Evolutionary conservation across 2,329 filamentous ascomycete species (phyloP), one percentile per base, ranked within the genome.

Genomic region (Xylaria sp.): DNA sequence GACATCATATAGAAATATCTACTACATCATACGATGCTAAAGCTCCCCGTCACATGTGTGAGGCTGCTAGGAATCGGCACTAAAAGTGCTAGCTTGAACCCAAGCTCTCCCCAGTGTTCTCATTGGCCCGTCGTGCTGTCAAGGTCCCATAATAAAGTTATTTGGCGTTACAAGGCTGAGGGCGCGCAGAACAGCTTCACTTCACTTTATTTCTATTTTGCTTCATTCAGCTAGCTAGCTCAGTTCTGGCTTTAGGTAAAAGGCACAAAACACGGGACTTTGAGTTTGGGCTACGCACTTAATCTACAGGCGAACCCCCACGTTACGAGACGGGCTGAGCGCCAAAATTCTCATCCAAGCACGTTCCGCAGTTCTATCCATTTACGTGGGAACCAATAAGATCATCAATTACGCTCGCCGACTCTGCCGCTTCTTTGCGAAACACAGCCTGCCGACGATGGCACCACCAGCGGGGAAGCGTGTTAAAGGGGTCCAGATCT

Each of bases 401-500:
- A 12, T 13, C 34, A 2, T 18, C 18, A 15, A 23, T 12, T 18
- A 25, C 48, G 13, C 46, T n/a, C 34, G 18, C 15, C 55, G 23
- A 54, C 20, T 51, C 34, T 5, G 15, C n/a, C 5, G 28, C 55
- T 28, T 4, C 28, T 28, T 28, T 3, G 5, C 61, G 3, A 65
- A 59, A 2, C 18, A n/a, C 25, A 32, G n/a, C 39, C 32, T 5
- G n/a, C 25, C 39, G 1, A 76, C 65, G 64, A 91, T 91, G 89
- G 88, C 88, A 64, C 89, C 88, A 18, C 85, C 87, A 13, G 84
- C 86, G 25, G 87, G 87, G 67, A 90, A 90, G 80, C 89, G 89
- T 78, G 86, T 89, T 74, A 91, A 91, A 78, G 86, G 89, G 76
- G 85, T 86, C 60, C 87, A 93, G 82, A 83, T 91, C 70, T 87